Base-by-base conservation (phyloP, 2,329 filamentous ascomycete species). In the Cercospora zeina region DNA sequence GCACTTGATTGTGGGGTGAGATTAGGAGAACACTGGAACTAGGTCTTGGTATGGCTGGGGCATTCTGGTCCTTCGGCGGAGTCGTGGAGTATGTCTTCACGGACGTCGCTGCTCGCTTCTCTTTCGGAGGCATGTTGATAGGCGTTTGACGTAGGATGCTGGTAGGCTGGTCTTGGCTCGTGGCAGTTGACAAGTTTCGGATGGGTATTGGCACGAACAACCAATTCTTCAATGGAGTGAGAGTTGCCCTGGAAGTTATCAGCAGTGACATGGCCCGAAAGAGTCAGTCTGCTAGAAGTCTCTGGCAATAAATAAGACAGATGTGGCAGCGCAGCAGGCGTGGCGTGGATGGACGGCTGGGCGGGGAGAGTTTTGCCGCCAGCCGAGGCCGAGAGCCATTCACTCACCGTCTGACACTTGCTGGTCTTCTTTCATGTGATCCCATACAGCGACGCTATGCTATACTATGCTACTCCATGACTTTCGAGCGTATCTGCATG, bases 1-100 rank as follows among this genome's bases (percentile, higher is more conserved):
- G 83, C 51, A 97, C 86, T 74, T 96, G 87, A 75, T 97, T 97
- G 55, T 83, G 82, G 0, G 92, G 89, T 0, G 95, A 97, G 53
- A 99, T 81, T 13, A 97, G 83, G 34, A 97, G 80, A 51, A 97
- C 87, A 68, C 91, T 96, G 62, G 65, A 84, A 73, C 87, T 90
- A 1, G 89, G 88, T 56, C 84, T 79, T 2, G 88, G 85, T 19
- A 80, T 65, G 1, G 79, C 69, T 4, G 77, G 75, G 21, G 69
- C 66, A 64, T 79, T 79, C 53, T 77, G 78, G 27, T 70, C 66
- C 36, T 68, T 61, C 9, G 61, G 56, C 6, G 61, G 57, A 16
- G 27, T 51, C 16, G 61, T 57, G 11, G 61, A 63, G 30, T 63
- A 63, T 11, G 30, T 56, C 13, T 58, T 54, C n/a, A 63, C 61